These are phyloP conservation scores for Ceriops decandra DNA, from an alignment of 345 rosid genomes.

Conservation along the genomic window DNA sequence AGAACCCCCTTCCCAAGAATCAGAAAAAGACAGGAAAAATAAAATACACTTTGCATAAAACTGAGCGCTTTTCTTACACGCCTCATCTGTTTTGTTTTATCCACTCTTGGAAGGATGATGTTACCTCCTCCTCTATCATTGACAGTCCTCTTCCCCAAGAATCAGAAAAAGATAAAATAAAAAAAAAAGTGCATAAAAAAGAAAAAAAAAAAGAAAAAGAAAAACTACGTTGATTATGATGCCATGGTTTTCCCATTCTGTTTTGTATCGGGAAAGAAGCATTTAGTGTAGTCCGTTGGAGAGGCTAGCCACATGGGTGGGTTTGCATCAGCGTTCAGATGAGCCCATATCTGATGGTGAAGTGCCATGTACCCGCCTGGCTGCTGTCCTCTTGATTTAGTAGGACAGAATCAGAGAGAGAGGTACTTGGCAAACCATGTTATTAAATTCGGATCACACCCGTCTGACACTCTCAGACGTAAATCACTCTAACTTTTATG, in stretches of 20 bases:
- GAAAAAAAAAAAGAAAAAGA: neutral
- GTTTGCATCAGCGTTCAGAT: neutral
- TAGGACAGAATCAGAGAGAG: neutral
- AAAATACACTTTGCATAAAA: no score
- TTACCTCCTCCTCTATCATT: neutral
- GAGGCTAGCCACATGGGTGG: slow-evolving; percentile 1
- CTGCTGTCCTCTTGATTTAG: neutral
- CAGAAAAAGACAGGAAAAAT: no score
- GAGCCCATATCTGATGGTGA: neutral
- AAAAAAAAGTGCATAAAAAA: no score
- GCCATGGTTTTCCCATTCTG: neutral
- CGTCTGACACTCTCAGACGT: no score
- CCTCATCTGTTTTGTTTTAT: neutral
- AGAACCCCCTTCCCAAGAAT: neutral
- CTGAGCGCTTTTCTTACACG: slow-evolving; percentile 11
- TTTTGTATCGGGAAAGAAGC: neutral
- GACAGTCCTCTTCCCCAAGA: neutral
- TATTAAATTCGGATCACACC: no score
- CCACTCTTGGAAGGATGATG: neutral
- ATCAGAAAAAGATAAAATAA: neutral
- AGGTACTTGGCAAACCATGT: neutral
- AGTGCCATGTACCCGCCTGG: neutral
- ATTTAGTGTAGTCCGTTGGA: neutral
- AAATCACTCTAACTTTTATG: no score
- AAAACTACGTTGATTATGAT: neutral